Evolutionary conservation across 176 grass and related monocot genomes (phyloP), one percentile per base, ranked within the genome.

Genomic region (Triticum timopheevii): DNA sequence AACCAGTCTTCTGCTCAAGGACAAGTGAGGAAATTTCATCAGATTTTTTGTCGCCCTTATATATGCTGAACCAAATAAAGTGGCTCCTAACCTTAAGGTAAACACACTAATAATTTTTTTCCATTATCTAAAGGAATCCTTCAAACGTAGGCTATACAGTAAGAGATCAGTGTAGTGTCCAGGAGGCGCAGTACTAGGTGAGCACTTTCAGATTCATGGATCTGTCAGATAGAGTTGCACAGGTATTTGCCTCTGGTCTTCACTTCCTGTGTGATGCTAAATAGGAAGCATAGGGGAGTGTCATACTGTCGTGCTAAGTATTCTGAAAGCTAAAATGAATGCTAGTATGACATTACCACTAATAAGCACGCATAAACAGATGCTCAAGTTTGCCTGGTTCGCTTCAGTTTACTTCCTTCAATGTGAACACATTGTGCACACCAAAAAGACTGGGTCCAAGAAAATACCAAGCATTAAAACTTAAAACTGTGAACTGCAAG

Each of bases 371-470:
- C 7, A 47, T 40, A 86, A 61, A 63, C 66, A 68, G 50, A 34
- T 52, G 42, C 25, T 79, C 22, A 63, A 79, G 73, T 84, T 83
- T 61, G 38, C 72, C 47, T 49, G 22, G 15, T 40, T 76, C 74
- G 16, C 23, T 40, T 44, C 33, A 23, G 2, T 80, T 80, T 20
- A 49, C 30, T 31, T n/a, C 36, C 40, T 65, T 42, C 24, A 35
- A 20, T 61, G 9, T 10, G 30, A 28, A 56, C 61, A 50, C 13
- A 0, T 61, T 45, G 36, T 23, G 54, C 72, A 61, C 31, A 50
- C 28, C 31, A 59, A 71, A 54, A 83, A 3, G 49, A 82, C 31
- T 54, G 23, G 50, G 13, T 56, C 22, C 22, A 24, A 71, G 47
- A 52, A 69, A 49, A 65, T 59, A 54, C 49, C 22, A 58, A 35